phyloP scores from a whole-genome alignment of 2,329 filamentous ascomycete genomes.

The Pyrenochaeta sp. region DNA sequence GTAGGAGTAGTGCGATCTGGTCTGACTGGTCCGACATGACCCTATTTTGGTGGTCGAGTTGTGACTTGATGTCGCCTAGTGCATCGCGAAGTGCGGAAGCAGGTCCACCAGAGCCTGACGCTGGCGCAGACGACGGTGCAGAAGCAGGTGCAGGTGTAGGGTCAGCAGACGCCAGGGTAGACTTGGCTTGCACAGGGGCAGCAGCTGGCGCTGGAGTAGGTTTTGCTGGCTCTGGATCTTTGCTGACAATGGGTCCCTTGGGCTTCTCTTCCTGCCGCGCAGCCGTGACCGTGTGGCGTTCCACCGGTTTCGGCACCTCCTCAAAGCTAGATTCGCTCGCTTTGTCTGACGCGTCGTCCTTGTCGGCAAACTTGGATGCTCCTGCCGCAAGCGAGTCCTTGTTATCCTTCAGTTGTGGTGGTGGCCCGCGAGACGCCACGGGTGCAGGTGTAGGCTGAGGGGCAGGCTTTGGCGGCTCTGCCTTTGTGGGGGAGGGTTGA shows the following conservation, averaged over 20 bases:
- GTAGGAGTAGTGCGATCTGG: constrained; percentile 76
- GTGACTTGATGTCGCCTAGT: constrained; percentile 77
- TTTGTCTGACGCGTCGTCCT: constrained; percentile 67
- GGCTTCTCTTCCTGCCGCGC: constrained; percentile 53
- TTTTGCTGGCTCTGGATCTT: constrained; percentile 58
- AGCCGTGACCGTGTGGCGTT: constrained; percentile 60
- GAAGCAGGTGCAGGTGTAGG: constrained; percentile 51
- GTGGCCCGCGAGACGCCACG: constrained; percentile 60
- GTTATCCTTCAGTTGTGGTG: constrained; percentile 81
- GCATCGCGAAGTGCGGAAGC: constrained; percentile 69
- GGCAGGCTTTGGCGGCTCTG: constrained; percentile 60
- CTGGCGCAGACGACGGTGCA: constrained; percentile 47
- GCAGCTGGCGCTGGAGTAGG: constrained; percentile 47
- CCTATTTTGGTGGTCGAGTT: constrained; percentile 79
- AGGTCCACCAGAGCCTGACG: constrained; percentile 53
- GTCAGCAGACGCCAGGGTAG: constrained; percentile 46
- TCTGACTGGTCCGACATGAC: constrained; percentile 80
- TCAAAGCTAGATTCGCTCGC: constrained; percentile 85
- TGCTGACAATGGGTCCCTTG: constrained; percentile 39
- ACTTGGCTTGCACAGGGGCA: constrained; percentile 44
- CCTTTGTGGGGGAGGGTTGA: constrained; percentile 58
- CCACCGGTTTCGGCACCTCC: constrained; percentile 78
- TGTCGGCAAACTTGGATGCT: constrained; percentile 86
- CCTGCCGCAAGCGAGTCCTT: constrained; percentile 85
- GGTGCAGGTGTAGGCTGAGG: constrained; percentile 58